Evolutionary conservation across 108 stramenopile genomes (phyloP), one percentile per base, ranked within the genome.

Genomic region (Schizochytrium sp.): DNA sequence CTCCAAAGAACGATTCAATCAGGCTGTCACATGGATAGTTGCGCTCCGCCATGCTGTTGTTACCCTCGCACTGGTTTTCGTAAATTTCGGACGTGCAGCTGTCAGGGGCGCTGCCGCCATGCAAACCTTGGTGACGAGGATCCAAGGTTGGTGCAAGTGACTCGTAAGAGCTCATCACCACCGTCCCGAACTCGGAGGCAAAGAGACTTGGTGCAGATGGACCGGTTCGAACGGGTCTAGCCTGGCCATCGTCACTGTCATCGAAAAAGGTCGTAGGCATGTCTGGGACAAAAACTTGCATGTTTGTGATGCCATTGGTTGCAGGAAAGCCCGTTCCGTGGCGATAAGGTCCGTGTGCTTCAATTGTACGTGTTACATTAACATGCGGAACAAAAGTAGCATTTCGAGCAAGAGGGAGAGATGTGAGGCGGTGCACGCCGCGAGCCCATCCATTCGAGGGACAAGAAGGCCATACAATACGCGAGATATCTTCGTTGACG

Each of bases 11-110:
- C 2, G 90, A 72, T 10, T 87, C 25, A 47, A 95, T 92, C 60
- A 90, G 89, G 60, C 58, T 90, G 53, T 94, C 95, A 41, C 93
- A 93, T 5, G 92, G 92, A 87, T 95, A 95, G 87, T 94, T 95
- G 41, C 90, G 47, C 83, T 95, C 88, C 51, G 94, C 93, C 93
- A 94, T 90, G 57, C 89, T 89, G 83, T 95, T 95, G 43, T 55
- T 59, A 19, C 94, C 94, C 5, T 10, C 48, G 88, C 94, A 95
- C 45, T 51, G 69, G 69, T 92, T 92, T 8, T 87, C 87, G 76
- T 92, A 91, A 53, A 91, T 92, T 57, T 89, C 43, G 8, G 44
- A 58, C 45, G 58, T 28, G 57, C 53, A 87, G 93, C 92, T 5
- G 88, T 95, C 93, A 41, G 91, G 89, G 8, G 87, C 53, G 34